A percentile compares a stretch with the other conserved stretches of the same genome.
Conservation (phyloP, 805 yeast genomes). For the Tetrapisispora nanseiensis region DNA sequence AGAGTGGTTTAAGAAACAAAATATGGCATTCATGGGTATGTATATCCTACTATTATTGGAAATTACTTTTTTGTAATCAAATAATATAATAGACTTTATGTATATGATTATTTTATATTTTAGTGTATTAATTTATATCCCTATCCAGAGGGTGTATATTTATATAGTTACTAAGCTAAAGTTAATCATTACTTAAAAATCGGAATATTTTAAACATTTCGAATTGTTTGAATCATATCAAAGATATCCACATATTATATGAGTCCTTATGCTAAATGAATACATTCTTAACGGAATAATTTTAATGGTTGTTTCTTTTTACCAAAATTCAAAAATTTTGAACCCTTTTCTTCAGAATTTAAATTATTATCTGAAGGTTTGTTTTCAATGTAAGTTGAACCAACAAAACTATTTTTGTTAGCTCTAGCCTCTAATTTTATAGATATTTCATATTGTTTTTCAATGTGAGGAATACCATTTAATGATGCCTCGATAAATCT, state of each 20-base stretch:
- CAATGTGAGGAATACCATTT: slow-evolving; percentile 49
- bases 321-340: slow-evolving; percentile 2
- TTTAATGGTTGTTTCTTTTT: slow-evolving; percentile 1
- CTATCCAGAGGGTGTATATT: slow-evolving; percentile 3
- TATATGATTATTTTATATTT: background rate
- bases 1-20: slow-evolving; percentile 34
- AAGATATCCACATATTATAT: background rate
- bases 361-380: background rate
- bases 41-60: background rate
- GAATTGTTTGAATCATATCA: background rate
- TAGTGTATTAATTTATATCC: background rate
- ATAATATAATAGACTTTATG: background rate
- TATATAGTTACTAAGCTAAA: background rate
- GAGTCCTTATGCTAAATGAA: no score
- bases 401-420: background rate
- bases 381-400: background rate
- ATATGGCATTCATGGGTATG: background rate
- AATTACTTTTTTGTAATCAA: background rate
- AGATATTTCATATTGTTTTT: slow-evolving; percentile 67
- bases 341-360: background rate
- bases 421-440: slow-evolving; percentile 55
- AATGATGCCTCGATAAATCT: slow-evolving; percentile 23
- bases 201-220: background rate
- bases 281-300: slow-evolving; percentile 2
- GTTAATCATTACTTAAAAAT: no score